Base-by-base conservation (phyloP, 495 filamentous ascomycete genomes). In the Aspergillus olivimuriae region DNA sequence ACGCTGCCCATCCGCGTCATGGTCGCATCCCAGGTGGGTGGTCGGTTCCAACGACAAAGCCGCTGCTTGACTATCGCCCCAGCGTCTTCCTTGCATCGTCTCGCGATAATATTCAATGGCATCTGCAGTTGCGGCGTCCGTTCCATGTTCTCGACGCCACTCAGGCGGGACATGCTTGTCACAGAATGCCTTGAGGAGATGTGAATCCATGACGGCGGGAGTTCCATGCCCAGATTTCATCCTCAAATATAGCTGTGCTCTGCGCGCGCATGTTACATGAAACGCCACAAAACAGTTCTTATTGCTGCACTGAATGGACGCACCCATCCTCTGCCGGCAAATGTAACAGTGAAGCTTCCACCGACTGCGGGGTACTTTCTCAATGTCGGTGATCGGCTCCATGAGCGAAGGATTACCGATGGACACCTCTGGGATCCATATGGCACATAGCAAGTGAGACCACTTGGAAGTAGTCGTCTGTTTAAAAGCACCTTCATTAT, bases 241-340 rank as follows among this genome's bases (percentile, higher is more conserved):
- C 70, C 91, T 94, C 44, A 99, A 70, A 60, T 86, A 95, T 0
- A 99, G 80, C 47, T 84, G 81, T 28, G 89, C 86, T 48, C 87
- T 75, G 30, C 94, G 80, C 9, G 91, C 92, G 58, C 92, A 99
- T 4, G 91, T 96, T 21, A 97, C 92, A 62, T 99, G 92, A 65
- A 97, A 99, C n/a, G 92, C 92, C 55, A 88, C 80, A 56, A 90
- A 99, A 62, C 92, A 99, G 46, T 82, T 85, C 61, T 95, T 97
- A 66, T 97, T 96, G 43, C 89, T 89, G 66, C 92, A 99, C 65
- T 99, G 92, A 43, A 99, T 94, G 50, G 91, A 96, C 26, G 92
- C 91, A 18, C 92, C 92, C 92, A 97, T 99, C 54, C 81, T 83
- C 63, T 97, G 92, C 44, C 86, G 84, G 67, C 92, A 99, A 36